Percentiles rank a stretch among this genome's conserved stretches.
Conservation (phyloP, 495 filamentous ascomycete genomes). For the Penicillium odoratum region DNA sequence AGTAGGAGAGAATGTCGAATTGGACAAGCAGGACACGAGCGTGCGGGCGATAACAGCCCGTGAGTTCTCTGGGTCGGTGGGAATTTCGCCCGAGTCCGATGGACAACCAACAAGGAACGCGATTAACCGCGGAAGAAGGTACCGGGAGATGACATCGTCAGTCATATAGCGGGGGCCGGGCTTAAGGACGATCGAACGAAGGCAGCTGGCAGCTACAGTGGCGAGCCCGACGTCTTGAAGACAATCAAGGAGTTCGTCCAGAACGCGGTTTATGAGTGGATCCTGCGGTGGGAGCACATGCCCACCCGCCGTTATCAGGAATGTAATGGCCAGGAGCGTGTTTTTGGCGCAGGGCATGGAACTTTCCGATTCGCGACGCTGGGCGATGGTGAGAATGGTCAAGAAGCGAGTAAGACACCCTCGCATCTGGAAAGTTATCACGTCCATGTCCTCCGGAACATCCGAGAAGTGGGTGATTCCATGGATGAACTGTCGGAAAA, state of each 20-base stretch:
- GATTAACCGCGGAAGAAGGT: conserved; percentile 74
- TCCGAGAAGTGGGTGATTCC: conserved; percentile 58
- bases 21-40: conserved; percentile 66
- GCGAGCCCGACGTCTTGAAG: conserved; percentile 75
- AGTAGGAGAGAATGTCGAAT: conserved; percentile 41
- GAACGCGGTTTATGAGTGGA: conserved; percentile 63
- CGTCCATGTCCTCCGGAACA: conserved; percentile 28
- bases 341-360: conserved; percentile 91
- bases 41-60: conserved; percentile 68
- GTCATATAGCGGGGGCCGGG: conserved; percentile 61
- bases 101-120: conserved; percentile 68
- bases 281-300: conserved; percentile 72
- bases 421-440: conserved; percentile 57
- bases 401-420: conserved; percentile 78
- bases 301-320: conserved; percentile 79
- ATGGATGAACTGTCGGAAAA: conserved; percentile 85
- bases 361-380: conserved; percentile 77
- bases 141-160: conserved; percentile 70
- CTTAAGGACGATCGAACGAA: conserved; percentile 77
- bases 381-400: conserved; percentile 76
- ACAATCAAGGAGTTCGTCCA: conserved; percentile 80
- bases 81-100: conserved; percentile 48
- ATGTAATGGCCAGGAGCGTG: conserved; percentile 79
- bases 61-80: conserved; percentile 72
- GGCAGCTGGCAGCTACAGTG: conserved; percentile 84